Evolutionary conservation across 2,329 filamentous ascomycete genomes (phyloP).

Genomic region (Xylariaceae sp.): DNA sequence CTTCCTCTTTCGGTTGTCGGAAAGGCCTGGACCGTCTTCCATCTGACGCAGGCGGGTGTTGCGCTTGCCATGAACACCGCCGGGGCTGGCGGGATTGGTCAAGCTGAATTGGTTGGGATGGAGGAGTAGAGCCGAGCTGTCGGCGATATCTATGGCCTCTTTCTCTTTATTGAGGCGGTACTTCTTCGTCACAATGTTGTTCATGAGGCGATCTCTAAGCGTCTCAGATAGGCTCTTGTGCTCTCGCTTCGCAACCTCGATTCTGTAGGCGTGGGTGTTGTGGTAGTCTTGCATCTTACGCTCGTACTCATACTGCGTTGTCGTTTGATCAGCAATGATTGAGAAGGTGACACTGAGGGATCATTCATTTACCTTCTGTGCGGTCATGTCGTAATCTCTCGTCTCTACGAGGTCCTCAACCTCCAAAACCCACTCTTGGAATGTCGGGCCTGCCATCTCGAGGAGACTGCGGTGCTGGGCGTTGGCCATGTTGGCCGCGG

Average conservation of each 20-base stretch:
- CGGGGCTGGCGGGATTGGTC: constrained; percentile 60
- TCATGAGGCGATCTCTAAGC: constrained; percentile 63
- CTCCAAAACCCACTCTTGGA: constrained; percentile 78
- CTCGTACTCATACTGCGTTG: constrained; percentile 56
- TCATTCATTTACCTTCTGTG: constrained; percentile 63
- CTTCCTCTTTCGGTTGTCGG: constrained; percentile 60
- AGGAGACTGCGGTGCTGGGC: constrained; percentile 50
- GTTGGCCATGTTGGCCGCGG: constrained; percentile 31
- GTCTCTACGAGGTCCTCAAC: constrained; percentile 86
- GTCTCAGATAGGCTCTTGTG: constrained; percentile 56
- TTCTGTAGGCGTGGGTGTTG: constrained; percentile 57
- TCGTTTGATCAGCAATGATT: constrained; percentile 13
- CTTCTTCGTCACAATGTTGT: constrained; percentile 61
- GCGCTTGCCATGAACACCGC: constrained; percentile 60
- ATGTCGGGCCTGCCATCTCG: constrained; percentile 77
- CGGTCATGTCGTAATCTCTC: constrained; percentile 76
- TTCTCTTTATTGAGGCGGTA: constrained; percentile 62
- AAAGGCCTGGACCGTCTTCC: constrained; percentile 53
- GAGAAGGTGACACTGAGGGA: not conserved
- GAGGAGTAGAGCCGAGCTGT: constrained; percentile 60
- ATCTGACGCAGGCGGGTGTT: constrained; percentile 58
- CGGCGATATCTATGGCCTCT: constrained; percentile 63
- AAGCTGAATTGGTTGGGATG: constrained; percentile 67
- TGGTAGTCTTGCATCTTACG: constrained; percentile 57
- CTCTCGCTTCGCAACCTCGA: constrained; percentile 60